Evolutionary conservation across 192 early-diverging fungal genomes (phyloP), one percentile per base, ranked within the genome.

Genomic region (Dimargaris cristalligena): DNA sequence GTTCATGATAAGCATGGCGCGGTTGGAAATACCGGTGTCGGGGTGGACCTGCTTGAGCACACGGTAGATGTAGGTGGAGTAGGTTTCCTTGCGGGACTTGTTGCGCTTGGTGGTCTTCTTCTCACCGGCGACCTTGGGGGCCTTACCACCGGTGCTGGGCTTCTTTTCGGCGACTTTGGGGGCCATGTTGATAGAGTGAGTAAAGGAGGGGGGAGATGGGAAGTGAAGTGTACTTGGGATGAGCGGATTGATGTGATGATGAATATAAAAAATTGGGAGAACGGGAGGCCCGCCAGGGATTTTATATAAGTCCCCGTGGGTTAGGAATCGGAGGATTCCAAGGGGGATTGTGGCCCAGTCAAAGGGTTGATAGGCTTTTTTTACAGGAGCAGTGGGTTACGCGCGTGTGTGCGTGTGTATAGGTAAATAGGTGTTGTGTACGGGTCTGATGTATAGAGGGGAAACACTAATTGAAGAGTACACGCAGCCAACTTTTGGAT

Each of bases 31-130:
- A 74, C 92, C 90, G 33, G 88, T 91, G 69, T 93, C 91, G 60
- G 92, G 92, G 79, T 95, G 91, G 60, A 93, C 90, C 74, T 94
- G 92, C 78, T 94, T 93, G 62, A 94, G 75, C 49, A 95, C 90
- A 78, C 92, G 92, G 85, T 92, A 94, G 78, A 94, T 92, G 77
- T 94, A 93, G 63, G 88, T 85, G 56, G 84, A 84, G 85, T 89
- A 91, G 51, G 89, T 91, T 73, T 94, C 89, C 63, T 86, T 87
- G 65, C 88, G 79, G 62, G 70, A 65, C 63, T 71, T 76, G 70
- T 87, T 88, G 62, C 71, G 69, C 60, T 72, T 59, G 62, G 67
- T 74, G 52, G 47, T 62, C 63, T 70, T 82, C 74, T 80, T 85
- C 60, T 67, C 75, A 63, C 72, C 81, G 51, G 79, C 79, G 46